Evolutionary conservation across 768 basidiomycete genomes (phyloP), one percentile per base, ranked within the genome.

Genomic region (Holtermannia corniformis): DNA sequence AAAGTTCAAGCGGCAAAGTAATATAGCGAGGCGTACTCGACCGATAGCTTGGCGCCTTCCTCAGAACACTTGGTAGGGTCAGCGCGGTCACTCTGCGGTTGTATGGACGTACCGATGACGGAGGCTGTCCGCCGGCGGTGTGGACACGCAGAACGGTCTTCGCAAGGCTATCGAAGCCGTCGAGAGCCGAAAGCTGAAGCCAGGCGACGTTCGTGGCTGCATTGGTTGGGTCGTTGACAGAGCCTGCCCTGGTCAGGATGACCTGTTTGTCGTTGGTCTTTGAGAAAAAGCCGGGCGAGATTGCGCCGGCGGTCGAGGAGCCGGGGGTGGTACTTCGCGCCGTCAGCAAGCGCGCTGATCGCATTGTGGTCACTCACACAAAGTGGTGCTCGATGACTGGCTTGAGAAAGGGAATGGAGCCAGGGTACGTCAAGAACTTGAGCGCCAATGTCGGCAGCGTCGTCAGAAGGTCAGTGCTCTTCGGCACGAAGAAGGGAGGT

Each of bases 381-480:
- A 68, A 68, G 42, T 44, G 52, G 49, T 68, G 65, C 11, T 65
- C 41, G 23, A 63, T 50, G 4, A 47, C 44, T n/a, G 59, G 49
- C 4, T 55, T 56, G 20, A 63, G 46, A 3, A 42, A 27, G 14
- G 46, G 26, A n/a, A 13, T 21, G 42, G 47, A 7, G 32, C 7
- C 52, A 19, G 65, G 65, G 40, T 49, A 67, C 3, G 54, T 28
- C 16, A 64, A 37, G 12, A 75, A 74, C 11, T 77, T 76, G 70
- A 80, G 80, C 66, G 83, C 82, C 77, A 81, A 80, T 58, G 78
- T 75, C 1, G 82, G 80, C 3, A 67, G 41, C 4, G 55, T 12
- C 3, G 19, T 26, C 28, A 49, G 54, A 28, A 59, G n/a, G 3
- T 32, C 44, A 10, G 25, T 23, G 22, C 23, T 20, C 14, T 50